These are phyloP conservation scores for Hyphopichia burtonii DNA, from an alignment of 1,139 yeast species.

Conservation along the genomic window DNA sequence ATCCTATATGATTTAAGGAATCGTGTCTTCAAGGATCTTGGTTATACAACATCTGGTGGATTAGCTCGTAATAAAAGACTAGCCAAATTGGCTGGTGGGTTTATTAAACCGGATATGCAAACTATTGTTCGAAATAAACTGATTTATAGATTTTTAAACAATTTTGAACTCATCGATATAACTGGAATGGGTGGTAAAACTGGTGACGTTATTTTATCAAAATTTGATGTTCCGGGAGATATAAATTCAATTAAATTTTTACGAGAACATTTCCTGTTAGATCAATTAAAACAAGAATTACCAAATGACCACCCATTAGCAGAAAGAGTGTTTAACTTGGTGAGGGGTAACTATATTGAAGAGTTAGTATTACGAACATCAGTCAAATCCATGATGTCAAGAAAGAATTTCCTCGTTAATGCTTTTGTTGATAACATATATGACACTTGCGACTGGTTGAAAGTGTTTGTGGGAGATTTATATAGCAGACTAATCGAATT, in stretches of 20 bases:
- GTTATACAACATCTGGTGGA: slow-evolving; percentile 91
- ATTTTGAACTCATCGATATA: slow-evolving; percentile 68
- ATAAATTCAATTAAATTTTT: slow-evolving; percentile 43
- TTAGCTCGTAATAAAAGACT: slow-evolving; percentile 71
- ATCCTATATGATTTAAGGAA: slow-evolving; percentile 54
- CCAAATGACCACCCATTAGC: slow-evolving; percentile 47
- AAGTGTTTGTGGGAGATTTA: slow-evolving; percentile 80
- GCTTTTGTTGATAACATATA: slow-evolving; percentile 50
- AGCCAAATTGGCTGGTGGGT: slow-evolving; percentile 90
- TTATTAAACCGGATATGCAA: slow-evolving; percentile 81
- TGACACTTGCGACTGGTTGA: slow-evolving; percentile 78
- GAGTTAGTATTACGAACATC: slow-evolving; percentile 59
- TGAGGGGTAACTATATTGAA: slow-evolving; percentile 58
- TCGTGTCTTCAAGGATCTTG: slow-evolving; percentile 52
- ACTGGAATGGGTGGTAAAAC: slow-evolving; percentile 91
- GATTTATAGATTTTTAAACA: slow-evolving; percentile 51
- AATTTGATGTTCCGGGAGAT: slow-evolving; percentile 44
- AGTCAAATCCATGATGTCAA: slow-evolving; percentile 84
- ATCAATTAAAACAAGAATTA: slow-evolving; percentile 32
- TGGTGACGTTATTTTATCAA: slow-evolving; percentile 59
- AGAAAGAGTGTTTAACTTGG: slow-evolving; percentile 52
- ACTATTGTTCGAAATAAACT: slow-evolving; percentile 60
- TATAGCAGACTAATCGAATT: slow-evolving; percentile 67
- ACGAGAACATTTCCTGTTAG: slow-evolving; percentile 41
- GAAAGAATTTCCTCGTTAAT: slow-evolving; percentile 65